Evolutionary conservation across 768 basidiomycete species (phyloP), one percentile per base, ranked within the genome.

Genomic region (Lyophyllum semitale): DNA sequence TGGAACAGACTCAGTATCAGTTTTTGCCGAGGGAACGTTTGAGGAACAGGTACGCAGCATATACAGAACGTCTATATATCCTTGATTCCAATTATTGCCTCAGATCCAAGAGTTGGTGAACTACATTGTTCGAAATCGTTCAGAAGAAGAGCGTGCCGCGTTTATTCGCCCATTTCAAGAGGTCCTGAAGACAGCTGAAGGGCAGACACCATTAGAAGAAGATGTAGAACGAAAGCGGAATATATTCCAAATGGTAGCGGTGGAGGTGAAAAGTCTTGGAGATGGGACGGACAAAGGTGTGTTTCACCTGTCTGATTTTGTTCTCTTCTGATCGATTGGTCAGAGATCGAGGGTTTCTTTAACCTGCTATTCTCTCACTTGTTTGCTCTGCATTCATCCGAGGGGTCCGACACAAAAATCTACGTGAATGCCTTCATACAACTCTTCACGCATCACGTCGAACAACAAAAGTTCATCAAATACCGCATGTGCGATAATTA

Each of bases 331-430:
- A 42, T 22, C 32, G 22, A 45, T 15, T 27, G 29, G 20, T 22
- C 67, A 90, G 88, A 94, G 73, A 84, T 85, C 59, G 91, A 93
- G 73, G 92, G 92, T 18, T 93, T 93, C 70, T 93, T 92, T 78
- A 93, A 93, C 70, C 78, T 93, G 30, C 67, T 93, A 40, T 88
- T 83, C 63, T 81, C 91, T 2, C 89, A 93, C 72, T 66, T 92
- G 35, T 79, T 89, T 59, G 70, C 79, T 9, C 72, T 89, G 23
- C 87, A 83, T 71, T 70, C 83, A 7, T 57, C 72, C 44, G 78
- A 83, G 53, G 79, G 84, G 5, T 66, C 81, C 17, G 84, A 87
- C 68, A 76, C 76, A n/a, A 82, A 74, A 63, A 68, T 63, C 87
- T 41, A 64, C 70, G 15, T 65, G 72, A 26, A 74, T 92, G 44